Base-by-base conservation (phyloP, 2,329 filamentous ascomycete species). In the Neofusicoccum kwambonambiense region DNA sequence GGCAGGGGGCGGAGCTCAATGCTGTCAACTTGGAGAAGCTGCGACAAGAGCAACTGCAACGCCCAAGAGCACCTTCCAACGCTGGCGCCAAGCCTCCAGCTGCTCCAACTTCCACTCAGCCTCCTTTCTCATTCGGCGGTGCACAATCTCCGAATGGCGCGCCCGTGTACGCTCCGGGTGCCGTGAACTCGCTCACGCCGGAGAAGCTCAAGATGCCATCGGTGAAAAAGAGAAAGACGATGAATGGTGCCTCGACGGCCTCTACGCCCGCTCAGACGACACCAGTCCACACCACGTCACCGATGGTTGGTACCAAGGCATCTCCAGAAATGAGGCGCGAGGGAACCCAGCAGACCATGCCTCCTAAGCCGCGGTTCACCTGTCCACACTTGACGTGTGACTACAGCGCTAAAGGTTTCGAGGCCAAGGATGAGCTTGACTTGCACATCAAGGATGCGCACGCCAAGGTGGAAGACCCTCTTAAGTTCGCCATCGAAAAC, bases 131-230 rank as follows among this genome's bases (percentile, higher is more conserved):
- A 9, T 69, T 83, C 60, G 80, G 80, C 52, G 81, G 81, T 62
- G 81, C 79, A 15, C 79, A 81, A 31, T 84, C 84, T 54, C 85
- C 85, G 15, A 81, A 84, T 63, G 86, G 86, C 27, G 80, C 86
- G 64, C 85, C 86, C 8, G 82, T 83, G 66, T 85, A 84, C 60
- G 52, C 52, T 31, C 49, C 49, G 7, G 85, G 86, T 64, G 80
- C 79, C 8, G 78, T 80, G 19, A 81, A 80, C 19, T 79, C 81
- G 57, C 79, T 88, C 56, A 85, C 82, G 4, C 80, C 82, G 11
- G 83, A 85, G 58, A 84, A 87, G 67, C 79, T 89, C 52, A 83
- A 86, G 52, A 74, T 88, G 27, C 86, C 86, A 17, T 80, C 82
- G 2, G 78, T 80, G 64, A 89, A 88, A 78, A 84, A 81, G 70